Base-by-base conservation (phyloP, 805 yeast species). In the Yamadazyma paraphyllophila region DNA sequence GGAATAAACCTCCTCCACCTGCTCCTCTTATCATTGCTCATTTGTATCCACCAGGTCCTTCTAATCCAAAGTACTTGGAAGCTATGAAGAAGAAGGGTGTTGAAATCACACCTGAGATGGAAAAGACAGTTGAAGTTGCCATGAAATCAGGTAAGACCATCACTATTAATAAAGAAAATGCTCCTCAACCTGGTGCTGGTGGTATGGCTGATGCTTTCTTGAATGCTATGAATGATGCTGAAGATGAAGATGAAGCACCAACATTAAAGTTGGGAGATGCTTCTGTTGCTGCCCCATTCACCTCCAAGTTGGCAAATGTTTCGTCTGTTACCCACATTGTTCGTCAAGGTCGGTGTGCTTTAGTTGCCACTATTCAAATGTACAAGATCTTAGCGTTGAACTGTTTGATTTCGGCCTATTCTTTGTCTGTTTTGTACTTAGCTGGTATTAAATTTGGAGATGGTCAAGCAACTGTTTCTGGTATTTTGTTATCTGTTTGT, bases 361-460 rank as follows among this genome's bases (percentile, higher is more conserved):
- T 94, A 55, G 97, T 94, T 37, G 88, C 97, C 13, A 94, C 99
- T 7, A 91, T 94, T 62, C 99, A 94, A 73, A 94, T 94, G 99
- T 94, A 94, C 79, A 94, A 94, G 74, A 94, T 94, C 60, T 74
- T 94, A 63, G 99, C 99, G 0, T 78, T 94, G 72, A 94, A 94
- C 68, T 94, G 98, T 80, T 77, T 94, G 74, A 90, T 94, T 68
- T 85, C 96, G 55, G 99, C 99, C 27, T 94, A 94, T 66, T 90
- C 98, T 2, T 76, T 92, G 59, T 88, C 96, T 36, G 97, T 94
- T 33, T 80, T 94, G 62, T 94, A 88, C 66, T 76, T 94, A 58
- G 97, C 98, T 11, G 99, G 99, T 69, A 95, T 94, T 60, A 94
- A 94, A 69, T 89, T 92, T 65, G 97, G 99, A 58, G 99, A 94